A percentile compares a stretch with the other conserved stretches of the same genome.
These are phyloP conservation scores for Fusarium cicatricum DNA, from an alignment of 2,329 filamentous ascomycete genomes.

Conservation along the genomic window DNA sequence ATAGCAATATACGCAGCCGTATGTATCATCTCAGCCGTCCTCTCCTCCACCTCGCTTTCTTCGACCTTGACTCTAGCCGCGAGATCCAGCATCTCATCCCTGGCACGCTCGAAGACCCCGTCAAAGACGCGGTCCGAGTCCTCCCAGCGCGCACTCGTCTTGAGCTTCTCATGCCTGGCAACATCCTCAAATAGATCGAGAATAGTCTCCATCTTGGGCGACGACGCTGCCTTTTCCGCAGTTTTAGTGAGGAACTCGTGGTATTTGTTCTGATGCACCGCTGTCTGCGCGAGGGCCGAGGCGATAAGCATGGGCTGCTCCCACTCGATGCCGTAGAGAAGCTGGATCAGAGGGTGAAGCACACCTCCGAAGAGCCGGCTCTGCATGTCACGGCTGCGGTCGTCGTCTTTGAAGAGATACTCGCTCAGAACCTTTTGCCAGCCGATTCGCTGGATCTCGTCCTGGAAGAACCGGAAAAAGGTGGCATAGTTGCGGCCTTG, in stretches of 20 bases:
- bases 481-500: slow-evolving; percentile 71
- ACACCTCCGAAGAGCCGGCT: slow-evolving; percentile 71
- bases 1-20: slow-evolving; percentile 59
- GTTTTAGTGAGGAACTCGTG: slow-evolving; percentile 65
- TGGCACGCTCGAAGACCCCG: slow-evolving; percentile 70
- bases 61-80: slow-evolving; percentile 66
- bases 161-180: slow-evolving; percentile 61
- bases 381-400: slow-evolving; percentile 73
- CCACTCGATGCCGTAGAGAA: slow-evolving; percentile 87
- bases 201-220: slow-evolving; percentile 39
- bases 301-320: slow-evolving; percentile 82
- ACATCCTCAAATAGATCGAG: slow-evolving; percentile 69
- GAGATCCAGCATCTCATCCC: slow-evolving; percentile 68
- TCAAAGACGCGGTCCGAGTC: slow-evolving; percentile 73
- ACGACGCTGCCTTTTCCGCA: slow-evolving; percentile 34
- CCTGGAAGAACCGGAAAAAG: slow-evolving; percentile 79
- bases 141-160: slow-evolving; percentile 53
- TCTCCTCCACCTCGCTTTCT: slow-evolving; percentile 64
- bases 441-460: slow-evolving; percentile 69
- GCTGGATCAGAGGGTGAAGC: slow-evolving; percentile 74
- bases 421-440: slow-evolving; percentile 70
- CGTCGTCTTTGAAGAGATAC: slow-evolving; percentile 73
- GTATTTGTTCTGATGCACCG: slow-evolving; percentile 70
- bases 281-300: slow-evolving; percentile 79
- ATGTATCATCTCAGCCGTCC: slow-evolving; percentile 73